Evolutionary conservation across 306 rosid species (phyloP).

Genomic region (Lotus japonicus): DNA sequence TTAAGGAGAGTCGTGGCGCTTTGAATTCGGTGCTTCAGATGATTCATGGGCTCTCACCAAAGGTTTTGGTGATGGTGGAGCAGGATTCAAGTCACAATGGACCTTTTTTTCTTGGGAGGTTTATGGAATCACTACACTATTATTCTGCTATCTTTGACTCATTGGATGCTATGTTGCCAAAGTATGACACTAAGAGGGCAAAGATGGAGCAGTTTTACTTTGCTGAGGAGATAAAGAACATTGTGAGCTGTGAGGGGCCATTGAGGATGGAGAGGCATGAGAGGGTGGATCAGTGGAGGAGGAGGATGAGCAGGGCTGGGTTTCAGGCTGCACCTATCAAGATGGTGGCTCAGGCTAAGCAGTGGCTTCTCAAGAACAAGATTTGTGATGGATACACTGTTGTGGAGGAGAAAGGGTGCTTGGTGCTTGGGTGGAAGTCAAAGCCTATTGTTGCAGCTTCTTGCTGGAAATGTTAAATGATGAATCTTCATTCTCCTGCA

Average conservation of each 20-base stretch:
- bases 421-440: constrained; percentile 89
- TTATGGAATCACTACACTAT: constrained; percentile 82
- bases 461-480: constrained; percentile 75
- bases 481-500: background rate
- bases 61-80: constrained; percentile 60
- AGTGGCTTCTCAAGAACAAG: constrained; percentile 59
- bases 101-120: constrained; percentile 90
- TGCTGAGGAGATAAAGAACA: constrained; percentile 89
- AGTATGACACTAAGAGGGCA: constrained; percentile 69
- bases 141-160: constrained; percentile 93
- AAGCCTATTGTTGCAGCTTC: constrained; percentile 87
- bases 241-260: constrained; percentile 87
- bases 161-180: constrained; percentile 67
- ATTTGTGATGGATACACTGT: constrained; percentile 57
- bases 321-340: constrained; percentile 65
- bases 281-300: constrained; percentile 78
- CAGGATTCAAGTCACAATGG: constrained; percentile 92
- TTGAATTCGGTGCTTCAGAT: constrained; percentile 65
- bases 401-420: constrained; percentile 82
- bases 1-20: constrained; percentile 86
- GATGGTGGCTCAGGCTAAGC: constrained; percentile 57
- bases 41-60: constrained; percentile 62
- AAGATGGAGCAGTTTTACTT: constrained; percentile 90
- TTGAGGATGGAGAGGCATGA: constrained; percentile 90
- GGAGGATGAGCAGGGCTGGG: constrained; percentile 89